Evolutionary conservation across 352 stramenopile genomes (phyloP).

Genomic region (Globisporangium middletonii): DNA sequence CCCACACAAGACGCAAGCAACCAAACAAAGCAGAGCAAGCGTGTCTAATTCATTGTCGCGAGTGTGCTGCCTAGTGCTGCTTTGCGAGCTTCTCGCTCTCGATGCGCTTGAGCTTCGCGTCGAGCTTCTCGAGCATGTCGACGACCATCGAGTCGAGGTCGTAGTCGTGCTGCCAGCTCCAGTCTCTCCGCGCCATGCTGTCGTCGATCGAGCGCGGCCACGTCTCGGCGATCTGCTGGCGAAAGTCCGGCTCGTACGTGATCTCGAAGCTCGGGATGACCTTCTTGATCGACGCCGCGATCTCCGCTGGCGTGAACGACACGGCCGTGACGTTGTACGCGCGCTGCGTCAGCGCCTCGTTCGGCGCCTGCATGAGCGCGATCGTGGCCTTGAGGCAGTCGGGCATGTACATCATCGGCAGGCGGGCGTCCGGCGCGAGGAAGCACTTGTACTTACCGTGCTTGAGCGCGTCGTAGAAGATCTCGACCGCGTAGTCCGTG

Average conservation of each 20-base stretch:
- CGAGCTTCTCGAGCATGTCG: slow-evolving; percentile 87
- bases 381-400: slow-evolving; percentile 88
- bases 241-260: slow-evolving; percentile 85
- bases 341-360: slow-evolving; percentile 69
- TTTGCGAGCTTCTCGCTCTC: slow-evolving; percentile 6
- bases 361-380: slow-evolving; percentile 68
- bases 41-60: too few relatives aligned
- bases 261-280: slow-evolving; percentile 86
- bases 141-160: slow-evolving; percentile 86
- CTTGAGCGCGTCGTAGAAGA: slow-evolving; percentile 90
- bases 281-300: slow-evolving; percentile 83
- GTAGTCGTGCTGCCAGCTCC: slow-evolving; percentile 87
- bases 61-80: not conserved
- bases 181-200: slow-evolving; percentile 73
- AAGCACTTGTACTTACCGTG: slow-evolving; percentile 89
- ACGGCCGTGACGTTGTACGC: slow-evolving; percentile 91
- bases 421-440: slow-evolving; percentile 57
- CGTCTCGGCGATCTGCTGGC: slow-evolving; percentile 89
- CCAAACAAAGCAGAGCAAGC: too few relatives aligned
- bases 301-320: slow-evolving; percentile 85
- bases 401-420: slow-evolving; percentile 95
- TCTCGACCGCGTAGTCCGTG: slow-evolving; percentile 91
- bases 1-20: too few relatives aligned
- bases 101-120: slow-evolving; percentile 61
- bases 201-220: slow-evolving; percentile 89